A percentile compares a stretch with the other conserved stretches of the same genome.
phyloP scores from a whole-genome alignment of 2,329 filamentous ascomycete species.

The Alternaria infectoria region DNA sequence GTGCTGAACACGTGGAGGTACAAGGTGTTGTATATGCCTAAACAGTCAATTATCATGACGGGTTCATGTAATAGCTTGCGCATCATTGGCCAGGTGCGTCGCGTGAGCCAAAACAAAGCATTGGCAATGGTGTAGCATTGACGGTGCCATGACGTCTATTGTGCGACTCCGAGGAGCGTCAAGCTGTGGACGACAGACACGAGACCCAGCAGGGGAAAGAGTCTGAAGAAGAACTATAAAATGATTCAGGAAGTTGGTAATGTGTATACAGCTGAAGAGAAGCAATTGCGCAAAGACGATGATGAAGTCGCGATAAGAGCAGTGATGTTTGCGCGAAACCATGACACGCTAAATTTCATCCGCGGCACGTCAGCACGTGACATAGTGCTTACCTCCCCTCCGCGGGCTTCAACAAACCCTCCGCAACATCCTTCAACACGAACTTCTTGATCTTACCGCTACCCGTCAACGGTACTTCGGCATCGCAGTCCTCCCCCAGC shows the following conservation, averaged over 20 bases:
- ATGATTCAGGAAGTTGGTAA: neutral
- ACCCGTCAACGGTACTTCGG: constrained; percentile 50
- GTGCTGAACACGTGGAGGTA: constrained; percentile 11
- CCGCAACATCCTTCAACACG: constrained; percentile 39
- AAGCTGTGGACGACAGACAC: neutral
- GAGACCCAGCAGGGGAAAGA: too few species aligned
- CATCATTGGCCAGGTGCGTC: constrained; percentile 11
- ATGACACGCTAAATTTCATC: neutral
- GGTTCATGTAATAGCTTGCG: constrained; percentile 5
- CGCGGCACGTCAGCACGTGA: neutral
- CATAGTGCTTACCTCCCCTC: constrained; percentile 3
- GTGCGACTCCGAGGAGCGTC: constrained; percentile 1
- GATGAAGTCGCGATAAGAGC: neutral
- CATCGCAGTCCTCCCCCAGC: constrained; percentile 62
- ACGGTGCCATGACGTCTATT: constrained; percentile 14
- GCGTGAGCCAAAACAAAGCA: neutral
- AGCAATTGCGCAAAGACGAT: neutral
- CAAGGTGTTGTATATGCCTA: constrained; percentile 3
- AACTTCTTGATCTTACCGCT: constrained; percentile 57
- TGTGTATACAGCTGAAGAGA: neutral
- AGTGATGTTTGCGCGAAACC: neutral
- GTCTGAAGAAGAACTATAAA: neutral
- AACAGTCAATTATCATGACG: constrained; percentile 22
- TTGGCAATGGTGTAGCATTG: constrained; percentile 6
- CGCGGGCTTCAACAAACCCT: constrained; percentile 23